Percentiles rank a stretch among this genome's conserved stretches.
These are phyloP conservation scores for Hordeum marinum DNA, from an alignment of 176 grass and related monocot genomes.

Conservation along the genomic window DNA sequence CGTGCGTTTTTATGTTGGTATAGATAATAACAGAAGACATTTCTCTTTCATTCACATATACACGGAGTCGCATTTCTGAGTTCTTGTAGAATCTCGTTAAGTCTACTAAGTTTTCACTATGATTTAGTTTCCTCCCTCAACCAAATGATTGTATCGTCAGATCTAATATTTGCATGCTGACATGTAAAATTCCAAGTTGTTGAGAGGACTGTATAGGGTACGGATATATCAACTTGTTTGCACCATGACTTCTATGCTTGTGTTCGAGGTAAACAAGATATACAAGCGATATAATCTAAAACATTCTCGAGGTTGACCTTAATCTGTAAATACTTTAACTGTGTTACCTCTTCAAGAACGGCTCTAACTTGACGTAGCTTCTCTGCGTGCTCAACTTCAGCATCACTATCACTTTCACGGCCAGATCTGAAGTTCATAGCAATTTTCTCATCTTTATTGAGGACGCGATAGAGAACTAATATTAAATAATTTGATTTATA, in stretches of 20 bases:
- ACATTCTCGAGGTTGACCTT: neutral
- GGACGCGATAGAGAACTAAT: neutral
- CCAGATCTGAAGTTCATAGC: conserved; percentile 64
- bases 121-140: neutral
- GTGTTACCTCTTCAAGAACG: conserved; percentile 89
- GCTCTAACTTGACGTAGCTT: conserved; percentile 99
- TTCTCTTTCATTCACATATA: neutral
- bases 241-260: neutral
- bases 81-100: neutral
- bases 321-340: neutral
- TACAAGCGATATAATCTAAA: neutral
- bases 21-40: neutral
- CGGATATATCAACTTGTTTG: neutral
- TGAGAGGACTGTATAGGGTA: neutral
- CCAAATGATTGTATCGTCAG: neutral
- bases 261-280: neutral
- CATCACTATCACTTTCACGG: conserved; percentile 96
- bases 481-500: neutral
- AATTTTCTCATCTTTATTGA: conserved; percentile 19
- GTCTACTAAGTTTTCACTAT: neutral
- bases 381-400: conserved; percentile 92
- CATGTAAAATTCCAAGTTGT: neutral
- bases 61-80: neutral
- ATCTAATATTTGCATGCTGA: neutral
- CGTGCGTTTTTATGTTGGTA: neutral